Conservation (phyloP, 345 rosid species). For the Brassica rapa region DNA sequence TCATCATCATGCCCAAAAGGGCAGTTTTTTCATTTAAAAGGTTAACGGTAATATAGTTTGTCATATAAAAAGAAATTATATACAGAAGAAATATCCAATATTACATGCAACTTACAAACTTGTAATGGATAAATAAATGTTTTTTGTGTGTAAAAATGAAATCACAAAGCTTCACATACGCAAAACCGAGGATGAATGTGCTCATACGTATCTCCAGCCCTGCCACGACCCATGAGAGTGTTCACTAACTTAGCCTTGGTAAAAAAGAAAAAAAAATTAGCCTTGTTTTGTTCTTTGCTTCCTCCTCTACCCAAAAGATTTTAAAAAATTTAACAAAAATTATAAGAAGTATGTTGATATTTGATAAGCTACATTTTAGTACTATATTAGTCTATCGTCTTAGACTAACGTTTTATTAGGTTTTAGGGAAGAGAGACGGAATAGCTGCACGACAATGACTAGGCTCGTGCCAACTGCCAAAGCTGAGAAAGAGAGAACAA, state of each 20-base stretch:
- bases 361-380: too few species aligned
- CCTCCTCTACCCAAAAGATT: background rate
- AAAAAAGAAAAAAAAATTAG: background rate
- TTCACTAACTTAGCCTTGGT: background rate
- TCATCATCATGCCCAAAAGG: background rate
- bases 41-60: background rate
- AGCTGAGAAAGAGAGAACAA: constrained; percentile 48
- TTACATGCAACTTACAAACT: constrained; percentile 15
- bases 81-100: constrained; percentile 6
- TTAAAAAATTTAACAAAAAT: too few species aligned
- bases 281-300: background rate
- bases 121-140: background rate
- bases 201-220: constrained; percentile 77
- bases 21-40: background rate
- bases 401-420: too few species aligned
- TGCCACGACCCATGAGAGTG: constrained; percentile 44
- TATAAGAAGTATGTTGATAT: too few species aligned
- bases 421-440: too few species aligned
- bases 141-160: constrained; percentile 7
- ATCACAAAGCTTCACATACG: constrained; percentile 32
- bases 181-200: constrained; percentile 31
- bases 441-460: constrained; percentile 42
- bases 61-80: background rate
- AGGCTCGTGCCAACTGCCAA: constrained; percentile 47
- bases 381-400: too few species aligned